Evolutionary conservation across 306 rosid genomes (phyloP).

Genomic region (Ammopiptanthus mongolicus): DNA sequence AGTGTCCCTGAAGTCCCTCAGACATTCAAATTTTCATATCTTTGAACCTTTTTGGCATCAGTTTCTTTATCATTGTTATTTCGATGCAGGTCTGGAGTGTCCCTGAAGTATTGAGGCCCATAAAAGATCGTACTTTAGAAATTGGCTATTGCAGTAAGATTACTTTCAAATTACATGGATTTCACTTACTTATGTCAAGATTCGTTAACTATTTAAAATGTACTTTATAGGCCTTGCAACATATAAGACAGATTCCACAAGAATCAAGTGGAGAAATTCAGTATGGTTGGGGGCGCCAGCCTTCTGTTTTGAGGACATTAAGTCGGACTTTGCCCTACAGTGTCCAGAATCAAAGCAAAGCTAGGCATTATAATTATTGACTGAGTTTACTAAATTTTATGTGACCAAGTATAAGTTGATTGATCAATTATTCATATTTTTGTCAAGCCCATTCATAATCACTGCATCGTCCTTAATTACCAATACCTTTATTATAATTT

Average conservation of each 20-base stretch:
- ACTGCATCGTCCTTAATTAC: no score
- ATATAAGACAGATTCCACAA: slow-evolving; percentile 86
- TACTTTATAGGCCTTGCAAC: slow-evolving; percentile 65
- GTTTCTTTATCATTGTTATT: not conserved
- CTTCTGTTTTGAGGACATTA: slow-evolving; percentile 87
- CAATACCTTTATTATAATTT: no score
- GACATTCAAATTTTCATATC: slow-evolving; percentile 39
- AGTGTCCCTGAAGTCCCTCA: slow-evolving; percentile 94
- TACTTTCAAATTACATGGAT: not conserved
- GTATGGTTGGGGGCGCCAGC: slow-evolving; percentile 91
- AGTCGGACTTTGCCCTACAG: slow-evolving; percentile 56
- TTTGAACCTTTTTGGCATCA: not conserved
- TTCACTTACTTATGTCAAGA: not conserved
- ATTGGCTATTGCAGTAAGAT: slow-evolving; percentile 72
- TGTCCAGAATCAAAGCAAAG: no score
- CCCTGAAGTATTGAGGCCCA: slow-evolving; percentile 95
- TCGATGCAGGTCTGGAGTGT: slow-evolving; percentile 77
- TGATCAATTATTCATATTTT: not conserved
- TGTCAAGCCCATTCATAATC: not conserved
- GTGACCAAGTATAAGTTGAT: no score
- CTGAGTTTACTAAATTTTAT: not conserved
- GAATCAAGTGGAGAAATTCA: slow-evolving; percentile 89
- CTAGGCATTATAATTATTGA: not conserved
- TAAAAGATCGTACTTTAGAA: slow-evolving; percentile 92
- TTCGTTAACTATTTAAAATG: not conserved